Conservation (phyloP, 805 yeast species). For the Candida easanensis region DNA sequence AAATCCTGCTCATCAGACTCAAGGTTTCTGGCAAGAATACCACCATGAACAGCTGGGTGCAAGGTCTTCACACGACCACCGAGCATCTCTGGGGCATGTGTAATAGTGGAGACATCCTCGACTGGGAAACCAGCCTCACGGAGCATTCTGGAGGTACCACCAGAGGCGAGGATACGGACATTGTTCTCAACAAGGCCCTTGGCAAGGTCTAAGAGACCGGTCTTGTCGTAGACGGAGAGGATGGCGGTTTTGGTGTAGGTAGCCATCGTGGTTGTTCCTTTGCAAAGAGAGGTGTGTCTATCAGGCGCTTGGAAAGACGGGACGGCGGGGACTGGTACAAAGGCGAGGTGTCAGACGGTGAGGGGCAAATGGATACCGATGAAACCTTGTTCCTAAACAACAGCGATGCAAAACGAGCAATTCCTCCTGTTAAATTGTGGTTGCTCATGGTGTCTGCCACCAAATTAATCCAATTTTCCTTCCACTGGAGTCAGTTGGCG, state of each 20-base stretch:
- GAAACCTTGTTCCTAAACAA: background rate
- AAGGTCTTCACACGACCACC: slow-evolving; percentile 98
- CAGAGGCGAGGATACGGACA: slow-evolving; percentile 92
- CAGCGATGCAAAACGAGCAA: slow-evolving; percentile 1
- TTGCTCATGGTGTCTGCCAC: slow-evolving; percentile 5
- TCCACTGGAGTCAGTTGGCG: slow-evolving; percentile 5
- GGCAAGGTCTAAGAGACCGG: slow-evolving; percentile 93
- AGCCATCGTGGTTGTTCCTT: slow-evolving; percentile 19
- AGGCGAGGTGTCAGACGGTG: background rate
- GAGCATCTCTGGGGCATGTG: slow-evolving; percentile 98
- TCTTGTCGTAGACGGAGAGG: slow-evolving; percentile 94
- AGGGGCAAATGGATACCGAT: background rate
- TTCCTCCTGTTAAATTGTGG: background rate
- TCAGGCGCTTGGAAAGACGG: background rate
- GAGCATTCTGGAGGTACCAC: slow-evolving; percentile 93
- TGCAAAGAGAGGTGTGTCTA: background rate
- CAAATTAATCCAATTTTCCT: slow-evolving; percentile 17
- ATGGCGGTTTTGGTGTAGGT: slow-evolving; percentile 79
- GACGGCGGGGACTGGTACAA: background rate
- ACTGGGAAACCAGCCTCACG: slow-evolving; percentile 98
- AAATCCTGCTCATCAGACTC: slow-evolving; percentile 89
- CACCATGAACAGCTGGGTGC: slow-evolving; percentile 99
- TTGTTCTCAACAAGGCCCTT: slow-evolving; percentile 88
- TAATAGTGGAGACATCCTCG: slow-evolving; percentile 90
- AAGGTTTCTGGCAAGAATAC: slow-evolving; percentile 90